Conservation (phyloP, 2,329 filamentous ascomycete species). For the Davidsoniella virescens region DNA sequence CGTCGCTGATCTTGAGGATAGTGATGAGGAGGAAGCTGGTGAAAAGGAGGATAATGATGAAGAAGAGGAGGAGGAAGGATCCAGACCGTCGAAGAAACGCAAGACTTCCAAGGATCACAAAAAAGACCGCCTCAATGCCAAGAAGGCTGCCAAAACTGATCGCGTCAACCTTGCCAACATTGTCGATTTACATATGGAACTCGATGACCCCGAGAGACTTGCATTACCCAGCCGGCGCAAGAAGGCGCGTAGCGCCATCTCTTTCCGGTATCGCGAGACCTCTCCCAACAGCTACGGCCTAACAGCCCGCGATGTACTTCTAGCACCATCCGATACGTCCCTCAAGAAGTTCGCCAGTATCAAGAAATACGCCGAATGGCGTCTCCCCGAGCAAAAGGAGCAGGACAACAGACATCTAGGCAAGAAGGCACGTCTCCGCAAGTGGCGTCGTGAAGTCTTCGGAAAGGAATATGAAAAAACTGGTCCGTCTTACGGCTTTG, state of each 20-base stretch:
- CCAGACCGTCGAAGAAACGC: slow-evolving; percentile 35
- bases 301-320: slow-evolving; percentile 74
- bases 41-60: slow-evolving; percentile 23
- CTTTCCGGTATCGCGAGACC: slow-evolving; percentile 88
- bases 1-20: slow-evolving; percentile 37
- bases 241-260: slow-evolving; percentile 17
- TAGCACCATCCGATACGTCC: slow-evolving; percentile 67
- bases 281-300: slow-evolving; percentile 82
- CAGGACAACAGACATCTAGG: slow-evolving; percentile 76
- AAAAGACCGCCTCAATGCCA: slow-evolving; percentile 37
- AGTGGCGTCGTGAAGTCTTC: slow-evolving; percentile 62
- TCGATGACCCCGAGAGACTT: slow-evolving; percentile 48
- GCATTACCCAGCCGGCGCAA: slow-evolving; percentile 14
- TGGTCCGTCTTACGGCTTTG: slow-evolving; percentile 43
- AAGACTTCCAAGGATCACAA: slow-evolving; percentile 45
- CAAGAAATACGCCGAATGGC: slow-evolving; percentile 86
- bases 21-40: slow-evolving; percentile 21
- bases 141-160: slow-evolving; percentile 65
- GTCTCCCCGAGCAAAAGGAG: slow-evolving; percentile 75
- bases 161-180: slow-evolving; percentile 71
- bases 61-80: slow-evolving; percentile 26
- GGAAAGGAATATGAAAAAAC: slow-evolving; percentile 39
- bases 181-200: slow-evolving; percentile 64
- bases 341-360: slow-evolving; percentile 84
- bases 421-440: slow-evolving; percentile 78